Evolutionary conservation across 495 filamentous ascomycete genomes (phyloP).

Genomic region (Neurospora hispaniola): DNA sequence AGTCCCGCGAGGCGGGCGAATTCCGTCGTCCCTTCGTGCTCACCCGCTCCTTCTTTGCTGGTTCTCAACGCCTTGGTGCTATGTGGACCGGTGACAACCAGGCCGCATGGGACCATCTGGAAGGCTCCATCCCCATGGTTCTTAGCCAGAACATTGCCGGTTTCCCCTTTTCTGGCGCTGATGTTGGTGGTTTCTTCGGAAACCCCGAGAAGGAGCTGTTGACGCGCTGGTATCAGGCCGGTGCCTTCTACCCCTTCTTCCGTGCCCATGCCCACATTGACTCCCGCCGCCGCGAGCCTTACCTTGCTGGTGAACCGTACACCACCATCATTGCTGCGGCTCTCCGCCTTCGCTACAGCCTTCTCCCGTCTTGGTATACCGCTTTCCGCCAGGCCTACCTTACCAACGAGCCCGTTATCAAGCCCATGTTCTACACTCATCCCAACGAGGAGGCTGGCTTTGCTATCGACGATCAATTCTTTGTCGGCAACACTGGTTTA

Average conservation of each 20-base stretch:
- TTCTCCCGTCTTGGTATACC: conserved; percentile 93
- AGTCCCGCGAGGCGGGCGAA: conserved; percentile 72
- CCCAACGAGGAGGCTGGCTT: conserved; percentile 81
- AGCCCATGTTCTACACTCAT: conserved; percentile 85
- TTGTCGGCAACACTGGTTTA: conserved; percentile 74
- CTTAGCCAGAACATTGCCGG: conserved; percentile 84
- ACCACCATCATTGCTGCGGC: conserved; percentile 77
- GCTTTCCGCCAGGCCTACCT: conserved; percentile 82
- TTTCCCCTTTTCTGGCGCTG: conserved; percentile 88
- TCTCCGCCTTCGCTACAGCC: conserved; percentile 75
- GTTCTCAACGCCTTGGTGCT: conserved; percentile 77
- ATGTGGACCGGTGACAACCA: conserved; percentile 99
- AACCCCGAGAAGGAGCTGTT: conserved; percentile 87
- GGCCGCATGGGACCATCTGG: conserved; percentile 85
- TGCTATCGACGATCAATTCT: conserved; percentile 85
- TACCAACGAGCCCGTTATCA: conserved; percentile 75
- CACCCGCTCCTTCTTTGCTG: conserved; percentile 83
- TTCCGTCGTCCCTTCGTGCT: conserved; percentile 74
- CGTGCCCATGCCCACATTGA: conserved; percentile 97
- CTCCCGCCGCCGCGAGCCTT: conserved; percentile 86
- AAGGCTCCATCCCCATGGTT: conserved; percentile 80
- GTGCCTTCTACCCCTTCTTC: conserved; percentile 98
- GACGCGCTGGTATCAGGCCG: conserved; percentile 92
- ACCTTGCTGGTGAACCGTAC: conserved; percentile 76
- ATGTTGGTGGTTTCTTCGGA: conserved; percentile 97